Evolutionary conservation across 495 filamentous ascomycete species (phyloP).

Genomic region (Beverwykella pulmonaria): DNA sequence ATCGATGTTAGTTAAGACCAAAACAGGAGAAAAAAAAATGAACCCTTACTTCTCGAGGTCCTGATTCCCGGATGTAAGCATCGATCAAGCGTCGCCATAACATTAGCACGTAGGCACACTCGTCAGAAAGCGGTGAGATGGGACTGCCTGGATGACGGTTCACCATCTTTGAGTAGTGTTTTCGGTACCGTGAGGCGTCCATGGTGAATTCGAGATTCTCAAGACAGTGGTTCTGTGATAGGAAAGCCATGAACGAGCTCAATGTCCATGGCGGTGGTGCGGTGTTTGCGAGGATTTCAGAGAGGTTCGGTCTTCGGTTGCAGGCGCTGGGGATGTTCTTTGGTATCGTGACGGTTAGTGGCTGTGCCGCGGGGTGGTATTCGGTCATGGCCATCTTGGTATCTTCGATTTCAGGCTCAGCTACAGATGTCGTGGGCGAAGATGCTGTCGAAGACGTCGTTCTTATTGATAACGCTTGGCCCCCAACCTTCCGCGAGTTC

Average conservation of each 20-base stretch:
- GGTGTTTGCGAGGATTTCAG: constrained; percentile 84
- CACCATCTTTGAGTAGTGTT: constrained; percentile 66
- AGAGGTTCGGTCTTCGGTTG: constrained; percentile 74
- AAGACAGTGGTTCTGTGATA: constrained; percentile 96
- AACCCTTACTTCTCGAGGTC: constrained; percentile 52
- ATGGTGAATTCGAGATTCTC: constrained; percentile 98
- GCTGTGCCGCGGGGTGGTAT: constrained; percentile 53
- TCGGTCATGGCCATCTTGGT: constrained; percentile 55
- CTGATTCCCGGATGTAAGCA: constrained; percentile 77
- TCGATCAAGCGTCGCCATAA: constrained; percentile 68
- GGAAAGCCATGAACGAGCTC: constrained; percentile 92
- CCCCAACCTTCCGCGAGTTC: constrained; percentile 31
- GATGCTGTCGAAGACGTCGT: constrained; percentile 37
- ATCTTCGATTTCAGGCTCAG: constrained; percentile 46
- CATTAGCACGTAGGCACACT: constrained; percentile 71
- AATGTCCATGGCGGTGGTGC: constrained; percentile 91
- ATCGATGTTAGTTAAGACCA: constrained; percentile 38
- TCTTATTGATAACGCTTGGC: constrained; percentile 23
- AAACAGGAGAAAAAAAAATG: constrained; percentile 42
- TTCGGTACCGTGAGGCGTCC: constrained; percentile 87
- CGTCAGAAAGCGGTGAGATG: constrained; percentile 55
- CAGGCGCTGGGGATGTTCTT: constrained; percentile 48
- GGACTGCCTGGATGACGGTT: constrained; percentile 49
- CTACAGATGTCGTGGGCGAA: constrained; percentile 29
- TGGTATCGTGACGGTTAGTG: constrained; percentile 65